Percentiles rank a stretch among this genome's conserved stretches.
These are phyloP conservation scores for Parasarocladium wereldwijsianum DNA, from an alignment of 2,329 filamentous ascomycete genomes.

Conservation along the genomic window DNA sequence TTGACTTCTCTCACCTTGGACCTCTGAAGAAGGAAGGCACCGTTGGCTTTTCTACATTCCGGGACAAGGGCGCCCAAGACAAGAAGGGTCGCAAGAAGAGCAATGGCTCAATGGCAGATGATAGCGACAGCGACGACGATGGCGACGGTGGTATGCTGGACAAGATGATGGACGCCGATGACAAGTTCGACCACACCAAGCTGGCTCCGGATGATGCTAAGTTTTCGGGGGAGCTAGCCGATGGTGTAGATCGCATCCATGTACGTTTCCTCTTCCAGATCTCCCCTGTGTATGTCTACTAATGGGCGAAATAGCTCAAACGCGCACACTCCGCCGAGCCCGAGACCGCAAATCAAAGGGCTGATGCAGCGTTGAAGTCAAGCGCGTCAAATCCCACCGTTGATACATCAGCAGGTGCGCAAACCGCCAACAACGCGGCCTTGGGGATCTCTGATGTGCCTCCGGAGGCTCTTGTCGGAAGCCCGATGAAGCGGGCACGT, in stretches of 20 bases:
- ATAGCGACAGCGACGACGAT: constrained; percentile 63
- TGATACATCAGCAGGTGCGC: constrained; percentile 6
- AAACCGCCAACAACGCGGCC: constrained; percentile 8
- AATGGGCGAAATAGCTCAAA: constrained; percentile 46
- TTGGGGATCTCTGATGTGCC: constrained; percentile 14
- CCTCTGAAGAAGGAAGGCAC: constrained; percentile 78
- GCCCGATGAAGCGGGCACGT: constrained; percentile 63
- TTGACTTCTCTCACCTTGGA: constrained; percentile 73
- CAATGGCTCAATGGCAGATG: constrained; percentile 52
- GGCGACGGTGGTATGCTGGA: constrained; percentile 43
- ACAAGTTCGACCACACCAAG: constrained; percentile 20
- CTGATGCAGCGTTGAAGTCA: constrained; percentile 19
- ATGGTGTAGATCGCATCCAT: constrained; percentile 70
- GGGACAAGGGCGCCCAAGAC: constrained; percentile 48
- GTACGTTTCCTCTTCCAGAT: constrained; percentile 28
- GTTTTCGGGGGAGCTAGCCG: constrained; percentile 60
- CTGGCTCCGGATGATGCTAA: constrained; percentile 57
- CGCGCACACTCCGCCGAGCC: constrained; percentile 64
- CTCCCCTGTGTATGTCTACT: constrained; percentile 7
- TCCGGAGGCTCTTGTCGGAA: constrained; percentile 38
- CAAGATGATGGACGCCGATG: constrained; percentile 34
- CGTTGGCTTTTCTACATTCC: constrained; percentile 79
- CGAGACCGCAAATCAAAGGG: constrained; percentile 24
- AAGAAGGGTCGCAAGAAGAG: constrained; percentile 48
- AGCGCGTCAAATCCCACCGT: constrained; percentile 7